Evolutionary conservation across 306 rosid genomes (phyloP).

Genomic region (Medicago truncatula): DNA sequence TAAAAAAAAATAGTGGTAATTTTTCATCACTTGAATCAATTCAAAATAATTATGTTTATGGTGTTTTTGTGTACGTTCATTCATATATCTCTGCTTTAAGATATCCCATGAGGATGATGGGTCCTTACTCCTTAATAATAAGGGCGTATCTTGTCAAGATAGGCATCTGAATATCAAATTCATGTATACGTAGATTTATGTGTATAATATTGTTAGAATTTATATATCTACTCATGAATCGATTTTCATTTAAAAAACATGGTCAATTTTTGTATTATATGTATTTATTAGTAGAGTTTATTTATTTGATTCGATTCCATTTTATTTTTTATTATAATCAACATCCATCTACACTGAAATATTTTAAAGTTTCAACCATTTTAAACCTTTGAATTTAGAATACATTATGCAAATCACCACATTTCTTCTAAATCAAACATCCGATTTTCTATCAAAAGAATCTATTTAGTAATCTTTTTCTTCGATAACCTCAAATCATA

Average conservation of each 20-base stretch:
- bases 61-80: neutral
- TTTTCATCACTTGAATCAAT: neutral
- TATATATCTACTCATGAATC: neutral
- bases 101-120: neutral
- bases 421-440: neutral
- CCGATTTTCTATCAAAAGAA: no score
- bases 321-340: neutral
- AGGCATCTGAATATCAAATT: conserved; percentile 6
- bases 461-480: no score
- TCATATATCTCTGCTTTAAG: neutral
- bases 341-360: neutral
- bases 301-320: neutral
- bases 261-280: neutral
- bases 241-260: neutral
- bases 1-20: neutral
- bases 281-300: neutral
- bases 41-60: neutral
- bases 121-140: neutral
- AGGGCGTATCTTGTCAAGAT: conserved; percentile 1
- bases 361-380: neutral
- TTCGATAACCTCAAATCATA: no score
- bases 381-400: neutral
- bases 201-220: neutral
- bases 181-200: neutral
- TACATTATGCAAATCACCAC: neutral